Percentiles rank a stretch among this genome's conserved stretches.
Conservation (phyloP, 306 rosid genomes). For the Nissolia schottii region DNA sequence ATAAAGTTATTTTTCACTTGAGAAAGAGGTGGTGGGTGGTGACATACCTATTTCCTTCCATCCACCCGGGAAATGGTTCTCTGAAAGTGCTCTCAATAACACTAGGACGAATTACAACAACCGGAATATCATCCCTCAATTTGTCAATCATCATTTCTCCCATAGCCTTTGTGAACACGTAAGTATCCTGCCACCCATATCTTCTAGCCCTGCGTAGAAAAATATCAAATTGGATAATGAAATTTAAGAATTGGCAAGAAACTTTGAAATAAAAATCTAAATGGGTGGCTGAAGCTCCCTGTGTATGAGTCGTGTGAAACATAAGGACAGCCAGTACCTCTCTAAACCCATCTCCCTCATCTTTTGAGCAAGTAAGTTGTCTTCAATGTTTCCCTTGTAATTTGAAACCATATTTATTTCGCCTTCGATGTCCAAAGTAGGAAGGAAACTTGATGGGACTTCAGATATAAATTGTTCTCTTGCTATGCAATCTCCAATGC, state of each 20-base stretch:
- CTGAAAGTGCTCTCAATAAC: constrained; percentile 91
- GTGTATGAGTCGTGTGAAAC: not conserved
- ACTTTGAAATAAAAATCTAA: not conserved
- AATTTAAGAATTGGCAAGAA: not conserved
- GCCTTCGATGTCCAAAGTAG: constrained; percentile 58
- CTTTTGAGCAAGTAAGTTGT: constrained; percentile 53
- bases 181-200: constrained; percentile 96
- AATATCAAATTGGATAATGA: constrained; percentile 3
- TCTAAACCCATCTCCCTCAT: constrained; percentile 79
- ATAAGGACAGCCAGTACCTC: constrained; percentile 38
- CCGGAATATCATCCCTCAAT: constrained; percentile 77
- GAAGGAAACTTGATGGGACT: constrained; percentile 33
- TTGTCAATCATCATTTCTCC: constrained; percentile 92
- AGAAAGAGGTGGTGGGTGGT: not conserved
- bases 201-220: constrained; percentile 53
- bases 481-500: constrained; percentile 69
- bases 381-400: constrained; percentile 42
- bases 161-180: constrained; percentile 97
- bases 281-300: not conserved
- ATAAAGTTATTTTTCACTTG: not conserved
- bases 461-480: constrained; percentile 46
- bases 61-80: constrained; percentile 97
- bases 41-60: constrained; percentile 89
- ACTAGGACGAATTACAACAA: constrained; percentile 82
- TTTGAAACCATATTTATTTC: constrained; percentile 62